phyloP scores from a whole-genome alignment of 768 basidiomycete species.

The Calocybe gangraenosa region DNA sequence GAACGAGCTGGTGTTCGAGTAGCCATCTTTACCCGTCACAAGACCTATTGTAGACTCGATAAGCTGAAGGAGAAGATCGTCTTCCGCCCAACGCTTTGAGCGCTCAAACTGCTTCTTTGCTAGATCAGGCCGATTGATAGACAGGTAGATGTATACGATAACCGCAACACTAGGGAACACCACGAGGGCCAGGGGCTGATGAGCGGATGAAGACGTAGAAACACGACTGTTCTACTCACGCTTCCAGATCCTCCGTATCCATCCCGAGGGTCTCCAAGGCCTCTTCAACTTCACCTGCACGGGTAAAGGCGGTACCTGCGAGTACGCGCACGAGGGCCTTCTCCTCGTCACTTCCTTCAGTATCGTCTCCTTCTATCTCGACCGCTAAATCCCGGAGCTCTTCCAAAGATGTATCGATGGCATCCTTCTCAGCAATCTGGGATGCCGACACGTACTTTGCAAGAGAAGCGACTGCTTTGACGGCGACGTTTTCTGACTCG shows the following conservation, averaged over 20 bases:
- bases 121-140: constrained; percentile 83
- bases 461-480: constrained; percentile 69
- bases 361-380: constrained; percentile 81
- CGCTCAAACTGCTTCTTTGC: constrained; percentile 83
- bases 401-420: constrained; percentile 64
- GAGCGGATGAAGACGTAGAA: too few species aligned
- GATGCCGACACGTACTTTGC: constrained; percentile 59
- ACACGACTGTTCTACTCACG: constrained; percentile 47
- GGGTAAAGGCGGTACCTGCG: constrained; percentile 83
- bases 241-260: constrained; percentile 78
- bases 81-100: constrained; percentile 84
- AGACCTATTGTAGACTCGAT: constrained; percentile 84
- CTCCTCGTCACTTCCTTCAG: constrained; percentile 60
- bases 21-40: constrained; percentile 68
- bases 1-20: constrained; percentile 53
- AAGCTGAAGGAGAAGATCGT: constrained; percentile 83
- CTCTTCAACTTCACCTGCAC: constrained; percentile 86
- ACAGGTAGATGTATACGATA: constrained; percentile 83
- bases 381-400: constrained; percentile 81
- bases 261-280: constrained; percentile 84
- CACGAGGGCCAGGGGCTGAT: background rate
- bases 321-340: constrained; percentile 73
- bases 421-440: constrained; percentile 43
- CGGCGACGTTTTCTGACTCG: constrained; percentile 57
- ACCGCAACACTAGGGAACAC: constrained; percentile 60